These are phyloP conservation scores for Crucibulum parvulum DNA, from an alignment of 1,284 basidiomycete species.

Conservation along the genomic window DNA sequence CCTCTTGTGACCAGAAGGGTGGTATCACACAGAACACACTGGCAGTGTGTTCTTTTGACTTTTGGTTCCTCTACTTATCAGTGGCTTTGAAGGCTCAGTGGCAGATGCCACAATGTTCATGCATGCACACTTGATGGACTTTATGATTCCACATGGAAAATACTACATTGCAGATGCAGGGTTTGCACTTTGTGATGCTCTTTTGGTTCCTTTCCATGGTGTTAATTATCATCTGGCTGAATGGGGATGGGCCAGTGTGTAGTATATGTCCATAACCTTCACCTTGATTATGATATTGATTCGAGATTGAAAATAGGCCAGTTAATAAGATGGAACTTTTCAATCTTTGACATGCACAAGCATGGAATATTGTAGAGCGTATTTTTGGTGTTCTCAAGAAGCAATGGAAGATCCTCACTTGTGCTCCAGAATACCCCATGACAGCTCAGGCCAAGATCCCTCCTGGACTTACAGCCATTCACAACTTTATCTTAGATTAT, in stretches of 20 bases:
- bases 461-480: conserved; percentile 29
- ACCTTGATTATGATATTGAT: no score
- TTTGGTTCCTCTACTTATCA: conserved; percentile 1
- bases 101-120: conserved; percentile 5
- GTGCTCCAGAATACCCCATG: conserved; percentile 26
- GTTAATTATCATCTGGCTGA: not conserved
- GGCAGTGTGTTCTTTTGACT: conserved; percentile 5
- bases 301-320: not conserved
- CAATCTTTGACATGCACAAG: conserved; percentile 40
- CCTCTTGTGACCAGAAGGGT: conserved; percentile 5
- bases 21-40: conserved; percentile 3
- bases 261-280: not conserved
- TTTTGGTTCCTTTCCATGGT: not conserved
- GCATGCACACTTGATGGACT: conserved; percentile 5
- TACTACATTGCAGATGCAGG: conserved; percentile 2
- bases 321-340: conserved; percentile 39
- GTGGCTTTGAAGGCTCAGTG: conserved; percentile 6
- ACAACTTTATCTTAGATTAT: conserved; percentile 39
- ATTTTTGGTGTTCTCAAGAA: conserved; percentile 46
- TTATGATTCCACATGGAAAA: conserved; percentile 4
- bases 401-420: conserved; percentile 24
- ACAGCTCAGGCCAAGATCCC: conserved; percentile 30
- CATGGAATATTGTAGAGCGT: conserved; percentile 39
- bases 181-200: not conserved
- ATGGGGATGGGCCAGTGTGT: not conserved